These are phyloP conservation scores for Paraglomus occultum DNA, from an alignment of 192 early-diverging fungal species.

Conservation along the genomic window DNA sequence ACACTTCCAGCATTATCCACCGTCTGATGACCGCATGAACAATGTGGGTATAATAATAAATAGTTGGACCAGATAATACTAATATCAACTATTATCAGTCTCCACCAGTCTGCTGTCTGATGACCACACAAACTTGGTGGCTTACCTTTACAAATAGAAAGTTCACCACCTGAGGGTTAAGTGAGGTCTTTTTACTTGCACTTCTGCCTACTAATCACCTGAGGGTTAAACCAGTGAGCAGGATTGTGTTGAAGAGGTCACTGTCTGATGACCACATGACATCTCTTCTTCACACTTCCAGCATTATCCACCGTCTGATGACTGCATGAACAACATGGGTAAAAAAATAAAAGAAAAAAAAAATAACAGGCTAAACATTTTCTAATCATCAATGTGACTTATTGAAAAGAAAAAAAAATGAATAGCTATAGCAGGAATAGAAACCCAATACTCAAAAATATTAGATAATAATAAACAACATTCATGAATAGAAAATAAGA, in stretches of 20 bases:
- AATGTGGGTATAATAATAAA: no score
- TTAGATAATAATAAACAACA: no score
- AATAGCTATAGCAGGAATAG: no score
- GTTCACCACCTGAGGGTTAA: slow-evolving; percentile 16
- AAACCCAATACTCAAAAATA: no score
- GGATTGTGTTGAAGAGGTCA: slow-evolving; percentile 17
- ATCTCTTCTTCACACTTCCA: slow-evolving; percentile 14
- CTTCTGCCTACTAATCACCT: slow-evolving; percentile 11
- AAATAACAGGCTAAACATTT: no score
- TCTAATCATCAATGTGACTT: no score
- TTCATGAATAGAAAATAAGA: no score
- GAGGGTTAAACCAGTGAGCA: slow-evolving; percentile 2
- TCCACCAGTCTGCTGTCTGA: slow-evolving; percentile 18
- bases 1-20: slow-evolving; percentile 15
- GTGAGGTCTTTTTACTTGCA: slow-evolving; percentile 18
- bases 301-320: neutral
- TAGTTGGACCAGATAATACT: no score
- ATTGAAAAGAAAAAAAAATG: no score
- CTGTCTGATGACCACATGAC: slow-evolving; percentile 2
- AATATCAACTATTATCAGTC: no score
- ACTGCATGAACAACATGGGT: no score
- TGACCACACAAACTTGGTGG: slow-evolving; percentile 14
- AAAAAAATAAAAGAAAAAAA: no score
- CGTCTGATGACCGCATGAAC: neutral
- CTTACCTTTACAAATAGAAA: slow-evolving; percentile 20